phyloP scores from a whole-genome alignment of 2,329 filamentous ascomycete species.

The Fusarium palustre region DNA sequence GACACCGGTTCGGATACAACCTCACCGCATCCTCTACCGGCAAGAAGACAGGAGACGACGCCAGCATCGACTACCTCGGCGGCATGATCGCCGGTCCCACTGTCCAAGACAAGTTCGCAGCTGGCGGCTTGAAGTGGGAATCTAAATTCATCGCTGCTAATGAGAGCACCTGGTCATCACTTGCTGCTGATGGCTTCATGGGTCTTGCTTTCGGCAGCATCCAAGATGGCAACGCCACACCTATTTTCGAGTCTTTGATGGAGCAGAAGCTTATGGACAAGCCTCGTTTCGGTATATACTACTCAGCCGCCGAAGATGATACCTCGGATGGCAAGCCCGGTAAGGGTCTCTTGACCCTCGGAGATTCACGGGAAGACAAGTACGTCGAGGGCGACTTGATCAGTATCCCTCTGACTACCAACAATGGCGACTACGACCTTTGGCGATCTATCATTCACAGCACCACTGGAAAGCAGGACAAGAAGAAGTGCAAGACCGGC shows the following conservation, averaged over 20 bases:
- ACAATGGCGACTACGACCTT: constrained; percentile 42
- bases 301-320: constrained; percentile 29
- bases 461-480: neutral
- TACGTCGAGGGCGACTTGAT: constrained; percentile 45
- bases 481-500: constrained; percentile 16
- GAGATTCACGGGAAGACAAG: constrained; percentile 49
- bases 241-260: constrained; percentile 52
- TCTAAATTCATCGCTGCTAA: constrained; percentile 50
- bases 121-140: constrained; percentile 41
- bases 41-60: constrained; percentile 33
- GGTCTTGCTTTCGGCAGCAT: constrained; percentile 52
- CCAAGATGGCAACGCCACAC: constrained; percentile 45
- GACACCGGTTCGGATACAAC: constrained; percentile 47
- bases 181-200: constrained; percentile 52
- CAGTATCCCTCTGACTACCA: constrained; percentile 27
- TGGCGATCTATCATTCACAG: constrained; percentile 46
- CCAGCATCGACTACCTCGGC: constrained; percentile 49
- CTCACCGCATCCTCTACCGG: constrained; percentile 45
- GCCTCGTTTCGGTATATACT: constrained; percentile 51
- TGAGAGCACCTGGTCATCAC: constrained; percentile 46
- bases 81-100: constrained; percentile 44
- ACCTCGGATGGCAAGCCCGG: constrained; percentile 26
- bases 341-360: constrained; percentile 50
- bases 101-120: constrained; percentile 46
- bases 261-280: constrained; percentile 46